Base-by-base conservation (phyloP, 2,329 filamentous ascomycete genomes). In the Dothideomycetidae sp. region DNA sequence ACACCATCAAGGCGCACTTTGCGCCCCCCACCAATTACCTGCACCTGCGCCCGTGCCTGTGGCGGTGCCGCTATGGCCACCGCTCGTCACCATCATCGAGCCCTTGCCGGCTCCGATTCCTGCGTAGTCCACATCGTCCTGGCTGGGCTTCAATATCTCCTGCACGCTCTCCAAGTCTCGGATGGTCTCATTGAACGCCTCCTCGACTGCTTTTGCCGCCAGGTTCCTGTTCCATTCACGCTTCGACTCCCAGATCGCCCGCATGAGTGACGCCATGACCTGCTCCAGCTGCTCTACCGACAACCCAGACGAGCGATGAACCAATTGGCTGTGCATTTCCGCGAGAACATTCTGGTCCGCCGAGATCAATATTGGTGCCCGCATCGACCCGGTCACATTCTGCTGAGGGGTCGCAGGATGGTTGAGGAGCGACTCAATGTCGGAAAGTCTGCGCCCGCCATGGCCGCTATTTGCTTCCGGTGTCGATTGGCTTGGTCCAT, bases 231-330 rank as follows among this genome's bases (percentile, higher is more conserved):
- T 90, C 73, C 82, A 90, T 51, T 92, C 78, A 33, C 74, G 70
- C 34, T 85, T 71, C 42, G 71, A 71, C 43, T 68, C 69, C 90
- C 90, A 98, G 31, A 96, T 71, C 45, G 78, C 75, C 43, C 88
- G 81, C 88, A 96, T 96, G 45, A 96, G 64, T 47, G 79, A 75
- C 5, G 85, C 78, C 55, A 86, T 86, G 54, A 94, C 78, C 58
- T 96, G 88, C 64, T 96, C 88, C 13, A 98, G 64, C 57, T 98
- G 88, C 60, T 98, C 90, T 36, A 98, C 81, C 0, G 78, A 81
- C 55, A 81, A 82, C 1, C 82, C 83, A 13, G 73, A 77, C 2
- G 81, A 88, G 31, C 68, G 66, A 17, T 70, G 60, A 0, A 78
- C 75, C 21, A 93, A 62, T 26, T 73, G 65, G 1, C 66, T 55